These are phyloP conservation scores for Discostella pseudostelligera DNA, from an alignment of 108 stramenopile genomes.

Conservation along the genomic window DNA sequence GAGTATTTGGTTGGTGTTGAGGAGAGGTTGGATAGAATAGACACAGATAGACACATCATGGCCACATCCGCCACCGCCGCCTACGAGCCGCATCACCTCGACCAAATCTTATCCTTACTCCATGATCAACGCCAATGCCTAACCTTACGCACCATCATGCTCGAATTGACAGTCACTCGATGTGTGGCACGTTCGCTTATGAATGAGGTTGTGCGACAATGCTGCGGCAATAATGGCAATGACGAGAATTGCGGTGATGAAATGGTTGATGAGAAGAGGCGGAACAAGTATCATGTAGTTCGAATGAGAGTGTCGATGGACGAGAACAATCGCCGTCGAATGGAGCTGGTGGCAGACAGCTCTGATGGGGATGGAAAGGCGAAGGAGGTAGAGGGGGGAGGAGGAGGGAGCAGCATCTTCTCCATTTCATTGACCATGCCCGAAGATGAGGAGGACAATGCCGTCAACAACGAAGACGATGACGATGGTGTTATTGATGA, in stretches of 20 bases:
- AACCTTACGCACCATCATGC: conserved; percentile 18
- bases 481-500: too few species aligned
- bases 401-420: conserved; percentile 8
- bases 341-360: conserved; percentile 8
- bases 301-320: not conserved
- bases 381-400: not conserved
- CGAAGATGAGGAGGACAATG: not conserved
- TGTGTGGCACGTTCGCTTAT: conserved; percentile 14
- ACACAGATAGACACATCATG: too few species aligned
- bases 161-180: conserved; percentile 16
- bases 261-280: not conserved
- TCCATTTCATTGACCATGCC: not conserved
- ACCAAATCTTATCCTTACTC: conserved; percentile 22
- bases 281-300: conserved; percentile 5
- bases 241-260: not conserved
- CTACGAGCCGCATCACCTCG: conserved; percentile 29
- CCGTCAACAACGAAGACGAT: not conserved
- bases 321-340: not conserved
- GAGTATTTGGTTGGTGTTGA: too few species aligned
- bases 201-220: conserved; percentile 9
- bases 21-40: too few species aligned
- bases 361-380: not conserved
- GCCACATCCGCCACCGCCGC: not conserved
- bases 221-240: not conserved
- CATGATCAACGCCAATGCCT: conserved; percentile 5